These are phyloP conservation scores for Vigna reflexopilosa DNA, from an alignment of 306 rosid species.

Conservation along the genomic window DNA sequence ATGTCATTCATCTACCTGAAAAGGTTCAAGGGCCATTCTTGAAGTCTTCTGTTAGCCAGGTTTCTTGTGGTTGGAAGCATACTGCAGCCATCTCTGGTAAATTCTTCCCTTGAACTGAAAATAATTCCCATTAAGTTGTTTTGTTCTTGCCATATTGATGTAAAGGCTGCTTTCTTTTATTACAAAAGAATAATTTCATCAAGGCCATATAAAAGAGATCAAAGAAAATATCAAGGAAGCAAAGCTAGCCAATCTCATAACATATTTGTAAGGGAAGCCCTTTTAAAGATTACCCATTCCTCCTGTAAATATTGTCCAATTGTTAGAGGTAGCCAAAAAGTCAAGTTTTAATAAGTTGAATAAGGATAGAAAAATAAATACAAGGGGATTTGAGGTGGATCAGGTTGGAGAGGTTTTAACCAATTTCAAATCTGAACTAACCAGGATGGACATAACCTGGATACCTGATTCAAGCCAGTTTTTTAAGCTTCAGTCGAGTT, in stretches of 20 bases:
- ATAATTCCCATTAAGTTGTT: background rate
- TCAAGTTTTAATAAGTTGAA: background rate
- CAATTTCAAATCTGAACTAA: background rate
- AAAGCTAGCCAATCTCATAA: background rate
- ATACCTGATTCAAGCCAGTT: background rate
- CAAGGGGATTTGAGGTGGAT: background rate
- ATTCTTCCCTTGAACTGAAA: conserved; percentile 9
- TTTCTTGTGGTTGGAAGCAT: conserved; percentile 99
- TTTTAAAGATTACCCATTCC: background rate
- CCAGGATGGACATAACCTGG: background rate
- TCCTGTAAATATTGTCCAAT: background rate
- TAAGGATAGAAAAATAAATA: background rate
- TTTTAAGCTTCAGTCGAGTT: background rate
- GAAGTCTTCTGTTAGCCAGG: conserved; percentile 76
- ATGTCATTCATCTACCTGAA: conserved; percentile 76
- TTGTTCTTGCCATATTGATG: conserved; percentile 19
- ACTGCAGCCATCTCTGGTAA: conserved; percentile 90
- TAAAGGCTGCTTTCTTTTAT: background rate
- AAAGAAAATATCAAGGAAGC: conserved; percentile 16
- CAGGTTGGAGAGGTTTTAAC: background rate
- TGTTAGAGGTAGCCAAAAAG: background rate
- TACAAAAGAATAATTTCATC: conserved; percentile 1
- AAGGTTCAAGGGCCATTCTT: conserved; percentile 82
- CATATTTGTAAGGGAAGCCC: background rate
- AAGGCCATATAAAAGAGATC: background rate